Percentiles rank a stretch among this genome's conserved stretches.
These are phyloP conservation scores for Neurospora sp. DNA, from an alignment of 495 filamentous ascomycete genomes.

Conservation along the genomic window DNA sequence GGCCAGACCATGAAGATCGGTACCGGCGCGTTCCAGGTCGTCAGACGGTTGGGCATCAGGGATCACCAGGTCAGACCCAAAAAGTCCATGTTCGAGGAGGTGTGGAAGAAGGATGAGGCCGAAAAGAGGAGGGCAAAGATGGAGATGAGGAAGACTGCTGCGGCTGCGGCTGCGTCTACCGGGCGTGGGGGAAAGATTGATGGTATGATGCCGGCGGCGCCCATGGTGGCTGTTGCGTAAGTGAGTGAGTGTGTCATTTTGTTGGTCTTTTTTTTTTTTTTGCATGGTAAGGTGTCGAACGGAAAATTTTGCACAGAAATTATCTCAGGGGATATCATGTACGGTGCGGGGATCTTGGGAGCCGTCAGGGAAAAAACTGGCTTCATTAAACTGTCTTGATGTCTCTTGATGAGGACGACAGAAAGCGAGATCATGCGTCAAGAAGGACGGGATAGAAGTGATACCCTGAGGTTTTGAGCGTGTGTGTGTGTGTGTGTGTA, in stretches of 20 bases:
- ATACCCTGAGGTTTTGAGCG: neutral
- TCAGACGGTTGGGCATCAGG: conserved; percentile 60
- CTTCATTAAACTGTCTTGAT: neutral
- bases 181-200: conserved; percentile 1
- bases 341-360: neutral
- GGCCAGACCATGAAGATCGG: conserved; percentile 85
- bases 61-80: conserved; percentile 52
- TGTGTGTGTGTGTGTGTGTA: neutral
- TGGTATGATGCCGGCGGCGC: neutral
- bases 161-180: conserved; percentile 2
- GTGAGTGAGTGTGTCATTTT: neutral
- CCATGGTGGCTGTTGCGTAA: neutral
- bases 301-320: neutral
- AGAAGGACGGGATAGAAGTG: neutral
- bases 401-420: neutral
- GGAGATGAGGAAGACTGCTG: conserved; percentile 10
- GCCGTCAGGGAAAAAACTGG: neutral
- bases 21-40: conserved; percentile 84
- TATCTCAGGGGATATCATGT: neutral
- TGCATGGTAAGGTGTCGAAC: neutral
- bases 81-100: conserved; percentile 68
- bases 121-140: conserved; percentile 22
- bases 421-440: neutral
- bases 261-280: neutral
- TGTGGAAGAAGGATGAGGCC: conserved; percentile 43